Base-by-base conservation (phyloP, 2,329 filamentous ascomycete species). In the Phyllosticta citriasiana region DNA sequence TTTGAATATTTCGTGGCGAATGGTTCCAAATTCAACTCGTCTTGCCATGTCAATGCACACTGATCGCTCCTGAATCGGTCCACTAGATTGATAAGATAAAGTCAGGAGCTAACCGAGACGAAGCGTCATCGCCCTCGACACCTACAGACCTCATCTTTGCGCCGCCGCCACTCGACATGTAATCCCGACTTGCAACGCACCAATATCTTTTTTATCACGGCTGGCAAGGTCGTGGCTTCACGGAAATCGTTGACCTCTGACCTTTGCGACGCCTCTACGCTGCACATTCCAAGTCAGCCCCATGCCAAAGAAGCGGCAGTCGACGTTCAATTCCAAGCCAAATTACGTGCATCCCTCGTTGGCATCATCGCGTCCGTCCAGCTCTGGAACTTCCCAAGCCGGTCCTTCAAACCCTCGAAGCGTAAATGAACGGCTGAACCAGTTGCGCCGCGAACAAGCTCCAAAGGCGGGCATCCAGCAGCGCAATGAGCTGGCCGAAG, bases 281-380 rank as follows among this genome's bases (percentile, higher is more conserved):
- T 22, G 25, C 54, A 19, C 55, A 47, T 60, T 55, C 26, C 14
- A n/a, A 16, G 2, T 16, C 40, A 47, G 40, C 40, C 60, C 35
- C 65, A 80, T 80, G 78, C 78, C 78, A 66, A 80, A 79, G 71
- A 79, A 79, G 68, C 74, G 76, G 63, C 70, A 71, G 16, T 74
- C 72, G 52, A 70, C 71, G 62, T 75, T 77, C 65, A 47, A n/a
- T 47, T 73, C 73, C 59, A 71, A 74, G 63, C 68, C 74, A 52
- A 68, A 67, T 65, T 73, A 75, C 63, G 71, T 74, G 14, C 72
- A 76, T 63, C 70, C 71, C 2, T 72, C 70, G 24, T 62, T 72
- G 19, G 68, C 72, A 47, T 70, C 68, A 64, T 69, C 71, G 26
- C 65, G 68, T 19, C 65, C 68, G 47, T 65, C 67, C 25, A 65